Base-by-base conservation (phyloP, 2,329 filamentous ascomycete genomes). In the Xylariaceae sp. region DNA sequence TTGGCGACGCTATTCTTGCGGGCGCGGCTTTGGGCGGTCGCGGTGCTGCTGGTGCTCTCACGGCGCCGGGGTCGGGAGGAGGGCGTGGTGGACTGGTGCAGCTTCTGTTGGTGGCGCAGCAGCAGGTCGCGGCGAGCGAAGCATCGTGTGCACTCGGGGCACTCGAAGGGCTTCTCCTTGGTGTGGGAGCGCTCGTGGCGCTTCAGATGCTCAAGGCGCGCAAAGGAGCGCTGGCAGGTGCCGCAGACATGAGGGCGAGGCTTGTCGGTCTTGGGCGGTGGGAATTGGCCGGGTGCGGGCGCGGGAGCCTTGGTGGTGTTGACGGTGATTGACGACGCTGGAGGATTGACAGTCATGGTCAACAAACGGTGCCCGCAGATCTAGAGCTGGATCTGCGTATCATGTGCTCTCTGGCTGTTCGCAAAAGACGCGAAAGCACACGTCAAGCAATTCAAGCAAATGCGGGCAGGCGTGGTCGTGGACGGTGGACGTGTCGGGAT, bases 151-250 rank as follows among this genome's bases (percentile, higher is more conserved):
- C 94, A 99, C 71, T 97, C 90, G 28, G 90, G 90, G 66, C 94
- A 99, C 72, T 97, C 91, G 64, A 99, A 99, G 1, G 94, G 94
- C 77, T 99, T 99, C 75, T 99, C 92, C 71, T 99, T 70, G 40
- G 66, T 69, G 50, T 69, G 67, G n/a, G 67, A 69, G 52, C 94
- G 84, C 74, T 97, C 94, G 72, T 99, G 94, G 55, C 94, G 88
- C 76, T 99, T 99, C 61, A 99, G 76, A 71, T 99, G 94, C 74
- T 99, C 94, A 63, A 99, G 76, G 55, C 94, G 86, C 53, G 94
- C 94, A 71, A 99, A 99, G 31, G 90, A 96, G 60, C 94, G 86
- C 65, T 86, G 83, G 71, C 94, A 99, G 44, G 92, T 97, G 39
- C 79, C 84, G 75, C 94, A 99, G 55, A 96, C 86, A 73, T 99